A percentile compares a stretch with the other conserved stretches of the same genome.
Evolutionary conservation across 768 basidiomycete species (phyloP).

Genomic region (Russula earlei): DNA sequence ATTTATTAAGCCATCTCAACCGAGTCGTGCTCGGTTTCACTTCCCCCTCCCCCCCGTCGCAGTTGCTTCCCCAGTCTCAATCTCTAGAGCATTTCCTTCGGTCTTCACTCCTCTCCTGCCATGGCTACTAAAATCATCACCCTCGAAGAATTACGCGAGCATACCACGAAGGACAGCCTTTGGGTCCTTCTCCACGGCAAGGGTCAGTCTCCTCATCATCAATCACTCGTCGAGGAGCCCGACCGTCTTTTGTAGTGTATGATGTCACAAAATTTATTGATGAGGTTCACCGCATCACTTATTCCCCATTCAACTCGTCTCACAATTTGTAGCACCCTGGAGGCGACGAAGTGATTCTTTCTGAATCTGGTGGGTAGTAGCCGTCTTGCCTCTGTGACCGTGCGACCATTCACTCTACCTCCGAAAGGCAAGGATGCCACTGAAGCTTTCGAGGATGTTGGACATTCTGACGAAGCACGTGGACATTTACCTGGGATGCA

Average conservation of each 20-base stretch:
- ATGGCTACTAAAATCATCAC: slow-evolving; percentile 47
- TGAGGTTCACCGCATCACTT: slow-evolving; percentile 45
- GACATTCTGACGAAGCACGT: slow-evolving; percentile 98
- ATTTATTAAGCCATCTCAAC: slow-evolving; percentile 11
- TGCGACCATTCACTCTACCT: neutral
- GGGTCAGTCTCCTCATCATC: slow-evolving; percentile 36
- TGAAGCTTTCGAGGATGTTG: slow-evolving; percentile 98
- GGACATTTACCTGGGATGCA: slow-evolving; percentile 82
- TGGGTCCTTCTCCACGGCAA: slow-evolving; percentile 82
- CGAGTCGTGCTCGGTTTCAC: slow-evolving; percentile 10
- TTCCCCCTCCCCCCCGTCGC: too few species aligned
- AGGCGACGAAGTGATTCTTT: slow-evolving; percentile 94
- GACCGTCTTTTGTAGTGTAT: slow-evolving; percentile 55
- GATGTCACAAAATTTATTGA: slow-evolving; percentile 90
- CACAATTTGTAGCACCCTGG: slow-evolving; percentile 69
- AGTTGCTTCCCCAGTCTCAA: slow-evolving; percentile 16
- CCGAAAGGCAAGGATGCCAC: slow-evolving; percentile 83
- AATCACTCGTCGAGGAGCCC: slow-evolving; percentile 14
- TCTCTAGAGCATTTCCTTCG: slow-evolving; percentile 7
- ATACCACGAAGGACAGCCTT: slow-evolving; percentile 65
- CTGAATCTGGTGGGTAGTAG: slow-evolving; percentile 66
- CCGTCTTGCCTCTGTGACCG: neutral
- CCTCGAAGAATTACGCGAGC: slow-evolving; percentile 66
- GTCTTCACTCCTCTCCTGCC: slow-evolving; percentile 1
- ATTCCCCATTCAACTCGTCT: neutral